Conservation (phyloP, 2,329 filamentous ascomycete species). For the Sporothrix pseudoabietina region DNA sequence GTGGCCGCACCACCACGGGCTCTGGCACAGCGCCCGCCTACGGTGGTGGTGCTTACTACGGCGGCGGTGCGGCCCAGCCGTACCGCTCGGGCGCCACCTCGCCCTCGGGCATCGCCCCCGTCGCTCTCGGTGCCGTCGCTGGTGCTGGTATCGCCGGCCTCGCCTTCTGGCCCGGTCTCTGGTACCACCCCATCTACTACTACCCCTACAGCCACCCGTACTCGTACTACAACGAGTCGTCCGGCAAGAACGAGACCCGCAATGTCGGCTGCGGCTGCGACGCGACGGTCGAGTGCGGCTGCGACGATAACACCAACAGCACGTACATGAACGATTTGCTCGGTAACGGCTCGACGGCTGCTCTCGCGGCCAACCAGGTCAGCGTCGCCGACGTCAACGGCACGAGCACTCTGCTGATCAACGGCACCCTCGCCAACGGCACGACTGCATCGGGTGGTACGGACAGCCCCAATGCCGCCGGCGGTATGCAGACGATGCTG, state of each 20-base stretch:
- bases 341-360: conserved; percentile 63
- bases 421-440: conserved; percentile 73
- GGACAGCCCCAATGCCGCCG: conserved; percentile 46
- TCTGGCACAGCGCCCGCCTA: conserved; percentile 60
- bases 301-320: conserved; percentile 67
- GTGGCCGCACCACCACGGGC: conserved; percentile 59
- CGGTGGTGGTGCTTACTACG: conserved; percentile 66
- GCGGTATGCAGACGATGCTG: conserved; percentile 40
- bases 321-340: conserved; percentile 64
- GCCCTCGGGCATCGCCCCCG: conserved; percentile 55
- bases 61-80: conserved; percentile 63
- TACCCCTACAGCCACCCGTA: conserved; percentile 58
- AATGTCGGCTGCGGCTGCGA: conserved; percentile 65
- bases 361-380: conserved; percentile 63
- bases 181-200: conserved; percentile 64
- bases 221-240: conserved; percentile 54
- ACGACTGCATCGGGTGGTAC: conserved; percentile 57
- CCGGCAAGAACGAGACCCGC: conserved; percentile 58
- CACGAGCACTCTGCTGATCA: conserved; percentile 66
- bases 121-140: conserved; percentile 53
- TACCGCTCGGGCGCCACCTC: conserved; percentile 59
- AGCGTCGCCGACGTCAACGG: conserved; percentile 65
- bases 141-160: conserved; percentile 48
- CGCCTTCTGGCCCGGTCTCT: conserved; percentile 65
- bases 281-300: conserved; percentile 60